Conservation (phyloP, 768 basidiomycete species). For the Tubosaeta brunneosetosa region DNA sequence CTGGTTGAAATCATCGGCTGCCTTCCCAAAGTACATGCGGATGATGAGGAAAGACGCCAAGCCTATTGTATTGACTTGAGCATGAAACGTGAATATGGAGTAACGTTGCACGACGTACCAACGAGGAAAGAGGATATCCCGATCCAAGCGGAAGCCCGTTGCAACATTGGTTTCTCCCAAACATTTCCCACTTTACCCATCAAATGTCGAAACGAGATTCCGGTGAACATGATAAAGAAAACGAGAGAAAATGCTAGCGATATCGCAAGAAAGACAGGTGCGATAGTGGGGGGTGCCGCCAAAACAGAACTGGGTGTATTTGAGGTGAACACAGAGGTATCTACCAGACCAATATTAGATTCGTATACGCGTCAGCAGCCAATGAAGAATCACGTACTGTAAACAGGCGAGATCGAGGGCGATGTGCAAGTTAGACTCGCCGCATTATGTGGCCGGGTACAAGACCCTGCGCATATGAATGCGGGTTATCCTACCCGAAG, state of each 20-base stretch:
- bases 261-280: constrained; percentile 60
- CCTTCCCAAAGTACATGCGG: constrained; percentile 80
- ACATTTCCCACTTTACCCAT: constrained; percentile 48
- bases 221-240: constrained; percentile 63
- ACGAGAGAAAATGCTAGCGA: constrained; percentile 51
- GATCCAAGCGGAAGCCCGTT: constrained; percentile 64
- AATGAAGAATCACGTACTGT: constrained; percentile 42
- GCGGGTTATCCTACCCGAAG: background rate
- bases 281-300: constrained; percentile 55
- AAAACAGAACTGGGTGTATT: constrained; percentile 53
- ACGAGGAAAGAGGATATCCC: constrained; percentile 74
- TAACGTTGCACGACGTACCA: constrained; percentile 36
- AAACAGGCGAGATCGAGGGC: constrained; percentile 52
- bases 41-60: constrained; percentile 65
- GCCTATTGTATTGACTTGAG: constrained; percentile 36
- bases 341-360: constrained; percentile 31
- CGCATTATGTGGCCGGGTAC: constrained; percentile 46
- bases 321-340: constrained; percentile 57
- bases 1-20: constrained; percentile 71
- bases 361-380: background rate
- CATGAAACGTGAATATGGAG: background rate
- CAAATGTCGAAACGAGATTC: constrained; percentile 62
- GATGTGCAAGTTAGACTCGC: constrained; percentile 52
- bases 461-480: constrained; percentile 52
- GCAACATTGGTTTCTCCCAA: constrained; percentile 55